These are phyloP conservation scores for Melampsora allii-populina DNA, from an alignment of 1,284 basidiomycete species.

Conservation along the genomic window DNA sequence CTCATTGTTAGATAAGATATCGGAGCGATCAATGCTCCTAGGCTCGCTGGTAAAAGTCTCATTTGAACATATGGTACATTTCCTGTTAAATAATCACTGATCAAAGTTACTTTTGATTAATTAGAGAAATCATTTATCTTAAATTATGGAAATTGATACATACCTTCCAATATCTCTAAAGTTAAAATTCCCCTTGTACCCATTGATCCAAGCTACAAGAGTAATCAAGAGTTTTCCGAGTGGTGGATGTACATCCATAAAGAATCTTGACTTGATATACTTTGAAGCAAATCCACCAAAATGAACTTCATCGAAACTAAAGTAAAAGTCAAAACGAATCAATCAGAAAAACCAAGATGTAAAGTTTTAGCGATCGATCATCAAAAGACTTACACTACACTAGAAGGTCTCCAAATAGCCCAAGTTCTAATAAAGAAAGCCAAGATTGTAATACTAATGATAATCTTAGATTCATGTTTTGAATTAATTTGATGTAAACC, in stretches of 20 bases:
- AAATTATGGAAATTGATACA: constrained; percentile 52
- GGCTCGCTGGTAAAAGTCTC: constrained; percentile 83
- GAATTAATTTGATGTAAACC: constrained; percentile 18
- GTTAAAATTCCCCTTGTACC: constrained; percentile 92
- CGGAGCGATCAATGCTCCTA: constrained; percentile 85
- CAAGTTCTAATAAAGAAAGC: constrained; percentile 10
- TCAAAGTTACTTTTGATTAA: constrained; percentile 20
- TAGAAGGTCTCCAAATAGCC: constrained; percentile 27
- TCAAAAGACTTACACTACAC: constrained; percentile 17
- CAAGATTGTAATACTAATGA: constrained; percentile 11
- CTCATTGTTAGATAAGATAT: constrained; percentile 91
- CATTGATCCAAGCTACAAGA: constrained; percentile 76
- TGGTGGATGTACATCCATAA: constrained; percentile 95
- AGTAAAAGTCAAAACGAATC: too few species aligned
- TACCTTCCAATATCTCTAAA: constrained; percentile 96
- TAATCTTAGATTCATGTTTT: neutral
- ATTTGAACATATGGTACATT: constrained; percentile 92
- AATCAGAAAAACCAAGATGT: too few species aligned
- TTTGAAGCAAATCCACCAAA: constrained; percentile 92
- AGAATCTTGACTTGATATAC: constrained; percentile 82
- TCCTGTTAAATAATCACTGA: constrained; percentile 66
- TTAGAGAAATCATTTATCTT: neutral
- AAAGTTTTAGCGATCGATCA: too few species aligned
- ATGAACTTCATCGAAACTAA: constrained; percentile 92
- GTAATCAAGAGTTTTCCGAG: constrained; percentile 94